Base-by-base conservation (phyloP, 176 grass and related monocot species). In the Zea luxurians region DNA sequence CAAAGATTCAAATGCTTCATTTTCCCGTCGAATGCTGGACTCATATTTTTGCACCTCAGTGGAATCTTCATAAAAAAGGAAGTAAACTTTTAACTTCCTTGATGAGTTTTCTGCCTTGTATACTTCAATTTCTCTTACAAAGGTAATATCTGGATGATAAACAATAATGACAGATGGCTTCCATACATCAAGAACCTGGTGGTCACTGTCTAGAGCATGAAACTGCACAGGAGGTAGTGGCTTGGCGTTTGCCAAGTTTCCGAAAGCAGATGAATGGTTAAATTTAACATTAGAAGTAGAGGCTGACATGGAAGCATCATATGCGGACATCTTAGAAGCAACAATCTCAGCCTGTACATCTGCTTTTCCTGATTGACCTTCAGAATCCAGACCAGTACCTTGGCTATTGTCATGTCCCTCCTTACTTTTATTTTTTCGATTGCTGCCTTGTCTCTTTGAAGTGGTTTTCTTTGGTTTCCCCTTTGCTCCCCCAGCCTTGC, bases 11-110 rank as follows among this genome's bases (percentile, higher is more conserved):
- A 97, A 97, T 80, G 94, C 91, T 79, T 82, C 78, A 84, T 92
- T 97, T 90, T 97, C 94, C 54, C 94, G 80, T 7, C 73, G 80
- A 76, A 94, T 97, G 84, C 91, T 97, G 13, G 91, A 86, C 69
- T 97, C 94, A 34, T 88, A 97, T 63, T 94, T 97, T 86, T 94
- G 89, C 52, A 83, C 91, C 87, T 92, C 91, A 63, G 91, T 82
- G 13, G 94, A 97, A 82, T 92, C 89, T 85, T 97, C 94, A 78
- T 97, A 97, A 83, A 94, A 97, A 45, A 97, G 87, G 50, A 97
- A 94, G 80, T 94, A 97, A 71, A 94, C 91, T 85, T 84, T 94
- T 66, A 97, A 72, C 63, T 90, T 88, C 70, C 57, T 86, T 41
- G 78, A 84, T 61, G 89, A 83, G 64, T 97, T 92, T 55, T 94